Evolutionary conservation across 495 filamentous ascomycete species (phyloP), one percentile per base, ranked within the genome.

Genomic region (Hypoxylon subgilvum): DNA sequence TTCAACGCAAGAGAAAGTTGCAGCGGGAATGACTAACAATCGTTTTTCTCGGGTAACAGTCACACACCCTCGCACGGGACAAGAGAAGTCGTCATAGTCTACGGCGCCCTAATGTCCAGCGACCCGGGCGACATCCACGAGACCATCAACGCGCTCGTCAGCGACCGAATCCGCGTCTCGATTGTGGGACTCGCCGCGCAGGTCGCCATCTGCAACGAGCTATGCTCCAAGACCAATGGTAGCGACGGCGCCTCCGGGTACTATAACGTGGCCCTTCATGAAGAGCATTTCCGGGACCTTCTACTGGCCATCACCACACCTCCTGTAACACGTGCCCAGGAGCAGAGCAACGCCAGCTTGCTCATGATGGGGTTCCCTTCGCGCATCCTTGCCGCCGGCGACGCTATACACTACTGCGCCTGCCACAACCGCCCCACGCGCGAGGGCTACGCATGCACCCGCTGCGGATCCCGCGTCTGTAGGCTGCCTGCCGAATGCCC

Each of bases 321-420:
- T 2, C 95, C 94, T 1, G 86, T 89, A 14, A 87, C 90, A 3
- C 84, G 88, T 39, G 80, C 85, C 0, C 73, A 82, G 27, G 85
- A 86, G 66, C 83, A 86, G 63, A 83, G 79, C 54, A 81, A 84
- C 38, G 87, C 88, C 30, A 89, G 89, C 19, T 78, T 97, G 23
- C 81, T 99, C 10, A 95, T 92, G 89, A 97, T 97, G 95, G 95
- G 94, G 3, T 99, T 99, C 64, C 94, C 94, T n/a, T 92, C 88
- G 38, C 85, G 94, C 12, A 88, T 88, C n/a, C 84, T 92, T 42
- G 90, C 91, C 49, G 76, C 83, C 12, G 76, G 73, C 17, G 84
- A 87, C 43, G 85, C 84, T n/a, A 67, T 79, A 58, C 76, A 70
- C 52, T 83, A 94, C 40, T 98, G 94, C 67, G 92, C 92, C 22